These are phyloP conservation scores for Penicillium vulpinum DNA, from an alignment of 2,329 filamentous ascomycete genomes.

Conservation along the genomic window DNA sequence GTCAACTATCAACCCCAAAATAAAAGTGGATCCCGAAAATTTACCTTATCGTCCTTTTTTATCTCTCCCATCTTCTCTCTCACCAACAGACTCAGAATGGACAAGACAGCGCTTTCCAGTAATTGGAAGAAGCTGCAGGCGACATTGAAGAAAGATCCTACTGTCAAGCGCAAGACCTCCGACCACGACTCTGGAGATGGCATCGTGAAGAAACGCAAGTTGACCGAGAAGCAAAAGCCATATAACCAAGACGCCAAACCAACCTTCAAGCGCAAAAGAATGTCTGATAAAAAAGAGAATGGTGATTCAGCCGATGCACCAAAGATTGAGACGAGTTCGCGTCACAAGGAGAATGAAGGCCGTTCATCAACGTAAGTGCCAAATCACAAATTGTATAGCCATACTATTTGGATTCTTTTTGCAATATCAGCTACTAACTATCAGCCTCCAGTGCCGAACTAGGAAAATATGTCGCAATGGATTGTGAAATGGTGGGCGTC, in stretches of 20 bases:
- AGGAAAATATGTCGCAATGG: slow-evolving; percentile 88
- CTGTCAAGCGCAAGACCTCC: slow-evolving; percentile 36
- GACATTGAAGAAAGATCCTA: slow-evolving; percentile 41
- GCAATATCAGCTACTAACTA: slow-evolving; percentile 13
- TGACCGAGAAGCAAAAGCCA: slow-evolving; percentile 26
- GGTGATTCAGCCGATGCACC: slow-evolving; percentile 54
- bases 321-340: slow-evolving; percentile 40
- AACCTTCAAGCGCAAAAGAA: slow-evolving; percentile 33
- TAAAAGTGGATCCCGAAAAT: slow-evolving; percentile 15
- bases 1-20: slow-evolving; percentile 5
- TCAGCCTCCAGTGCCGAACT: slow-evolving; percentile 59
- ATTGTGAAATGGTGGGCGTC: slow-evolving; percentile 98
- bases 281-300: slow-evolving; percentile 27
- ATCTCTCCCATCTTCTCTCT: slow-evolving; percentile 4
- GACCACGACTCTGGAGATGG: slow-evolving; percentile 33
- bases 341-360: slow-evolving; percentile 63
- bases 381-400: neutral
- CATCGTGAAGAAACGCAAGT: slow-evolving; percentile 36
- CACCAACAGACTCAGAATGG: slow-evolving; percentile 38
- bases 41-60: slow-evolving; percentile 13
- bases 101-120: slow-evolving; percentile 47
- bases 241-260: slow-evolving; percentile 12
- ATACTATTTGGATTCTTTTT: slow-evolving; percentile 11
- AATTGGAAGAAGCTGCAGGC: slow-evolving; percentile 55
- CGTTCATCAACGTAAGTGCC: slow-evolving; percentile 49